Conservation (phyloP, 139 green algal genomes). For the Chlorella vulgaris region DNA sequence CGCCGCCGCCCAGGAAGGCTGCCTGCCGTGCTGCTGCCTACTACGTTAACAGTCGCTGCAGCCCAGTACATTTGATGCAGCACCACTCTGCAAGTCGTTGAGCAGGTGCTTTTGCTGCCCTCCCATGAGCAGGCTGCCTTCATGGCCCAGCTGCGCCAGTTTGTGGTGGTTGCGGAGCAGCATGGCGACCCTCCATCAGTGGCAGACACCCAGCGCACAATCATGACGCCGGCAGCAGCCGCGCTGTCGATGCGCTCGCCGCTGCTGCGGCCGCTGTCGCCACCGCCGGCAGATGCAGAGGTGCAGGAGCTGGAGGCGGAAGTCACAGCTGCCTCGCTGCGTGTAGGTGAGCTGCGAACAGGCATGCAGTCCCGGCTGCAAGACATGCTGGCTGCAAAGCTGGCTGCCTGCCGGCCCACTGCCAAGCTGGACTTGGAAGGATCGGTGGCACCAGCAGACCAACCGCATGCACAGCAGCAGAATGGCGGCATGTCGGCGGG, state of each 20-base stretch:
- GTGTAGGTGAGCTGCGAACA: too few species aligned
- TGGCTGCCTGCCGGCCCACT: background rate
- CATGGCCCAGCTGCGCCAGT: constrained; percentile 7
- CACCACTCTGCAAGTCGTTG: background rate
- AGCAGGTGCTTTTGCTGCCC: background rate
- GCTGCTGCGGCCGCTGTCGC: background rate
- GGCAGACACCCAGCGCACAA: background rate
- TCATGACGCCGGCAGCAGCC: background rate
- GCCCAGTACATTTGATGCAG: background rate
- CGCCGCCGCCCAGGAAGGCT: background rate
- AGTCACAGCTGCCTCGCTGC: too few species aligned
- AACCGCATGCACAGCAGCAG: background rate
- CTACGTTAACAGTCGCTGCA: background rate
- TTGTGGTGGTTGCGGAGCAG: constrained; percentile 9
- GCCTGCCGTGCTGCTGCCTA: background rate
- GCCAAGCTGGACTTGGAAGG: too few species aligned
- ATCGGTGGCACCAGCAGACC: too few species aligned
- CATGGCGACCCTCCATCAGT: background rate
- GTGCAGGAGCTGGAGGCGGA: background rate
- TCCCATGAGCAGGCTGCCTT: background rate
- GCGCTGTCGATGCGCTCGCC: background rate
- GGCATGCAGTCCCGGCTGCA: too few species aligned
- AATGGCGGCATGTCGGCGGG: background rate
- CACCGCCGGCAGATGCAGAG: background rate
- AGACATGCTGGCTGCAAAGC: background rate